phyloP scores from a whole-genome alignment of 805 yeast species.

The Schwanniomyces vanrijiae region DNA sequence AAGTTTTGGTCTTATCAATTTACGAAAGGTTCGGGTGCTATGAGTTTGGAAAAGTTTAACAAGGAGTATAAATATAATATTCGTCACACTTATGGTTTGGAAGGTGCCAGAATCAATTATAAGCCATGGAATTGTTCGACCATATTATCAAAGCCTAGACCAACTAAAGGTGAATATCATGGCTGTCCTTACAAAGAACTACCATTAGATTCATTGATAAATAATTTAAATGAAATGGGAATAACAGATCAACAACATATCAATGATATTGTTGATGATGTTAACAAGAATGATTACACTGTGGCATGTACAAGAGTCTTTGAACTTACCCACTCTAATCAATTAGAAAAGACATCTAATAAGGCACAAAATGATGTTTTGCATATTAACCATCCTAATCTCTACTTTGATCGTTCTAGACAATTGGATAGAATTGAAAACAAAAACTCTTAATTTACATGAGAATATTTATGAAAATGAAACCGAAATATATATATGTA shows the following conservation, averaged over 20 bases:
- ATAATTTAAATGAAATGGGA: conserved; percentile 62
- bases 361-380: conserved; percentile 47
- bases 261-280: conserved; percentile 64
- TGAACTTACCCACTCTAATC: conserved; percentile 61
- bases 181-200: conserved; percentile 93
- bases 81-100: conserved; percentile 87
- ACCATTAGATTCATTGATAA: conserved; percentile 59
- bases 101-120: conserved; percentile 85
- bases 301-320: conserved; percentile 88
- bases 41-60: conserved; percentile 72
- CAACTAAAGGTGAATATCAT: conserved; percentile 68
- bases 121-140: conserved; percentile 83
- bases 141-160: conserved; percentile 70
- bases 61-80: conserved; percentile 88
- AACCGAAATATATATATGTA: background rate
- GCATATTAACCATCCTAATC: conserved; percentile 81
- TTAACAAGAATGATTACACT: conserved; percentile 69
- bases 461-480: background rate
- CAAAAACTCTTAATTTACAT: background rate
- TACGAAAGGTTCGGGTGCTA: conserved; percentile 47
- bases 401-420: conserved; percentile 77
- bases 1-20: conserved; percentile 81
- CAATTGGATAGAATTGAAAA: conserved; percentile 43
- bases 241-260: conserved; percentile 57
- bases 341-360: conserved; percentile 34